A percentile compares a stretch with the other conserved stretches of the same genome.
phyloP scores from a whole-genome alignment of 768 basidiomycete species.

The Cantharellus cinnabarinus region DNA sequence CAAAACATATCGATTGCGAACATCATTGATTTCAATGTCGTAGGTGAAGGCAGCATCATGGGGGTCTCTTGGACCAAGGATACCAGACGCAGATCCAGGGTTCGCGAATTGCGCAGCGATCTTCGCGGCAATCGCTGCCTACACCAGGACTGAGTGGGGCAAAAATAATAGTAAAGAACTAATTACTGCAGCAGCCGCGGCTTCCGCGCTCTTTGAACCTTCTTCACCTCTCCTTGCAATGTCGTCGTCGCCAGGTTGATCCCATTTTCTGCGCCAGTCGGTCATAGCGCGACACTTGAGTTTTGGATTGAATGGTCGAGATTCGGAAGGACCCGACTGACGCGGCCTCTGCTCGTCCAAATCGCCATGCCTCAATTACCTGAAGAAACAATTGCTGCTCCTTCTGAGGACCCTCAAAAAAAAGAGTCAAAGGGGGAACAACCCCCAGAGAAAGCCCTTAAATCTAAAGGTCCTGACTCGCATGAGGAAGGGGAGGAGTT shows the following conservation, averaged over 20 bases:
- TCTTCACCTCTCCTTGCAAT: constrained; percentile 32
- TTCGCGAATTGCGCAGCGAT: constrained; percentile 73
- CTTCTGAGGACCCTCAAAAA: constrained; percentile 58
- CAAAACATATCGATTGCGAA: constrained; percentile 82
- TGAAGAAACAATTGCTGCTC: constrained; percentile 23
- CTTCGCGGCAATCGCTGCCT: constrained; percentile 78
- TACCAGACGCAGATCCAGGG: constrained; percentile 15
- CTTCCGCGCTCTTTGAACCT: constrained; percentile 36
- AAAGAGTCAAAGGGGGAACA: constrained; percentile 26
- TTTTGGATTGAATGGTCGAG: background rate
- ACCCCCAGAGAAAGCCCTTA: constrained; percentile 30
- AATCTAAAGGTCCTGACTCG: constrained; percentile 27
- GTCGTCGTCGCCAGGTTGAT: constrained; percentile 35
- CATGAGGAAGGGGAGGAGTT: constrained; percentile 42
- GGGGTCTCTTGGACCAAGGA: constrained; percentile 28
- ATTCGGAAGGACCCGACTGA: background rate
- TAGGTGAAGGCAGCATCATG: constrained; percentile 67
- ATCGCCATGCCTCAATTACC: constrained; percentile 5
- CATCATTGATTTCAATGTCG: constrained; percentile 94
- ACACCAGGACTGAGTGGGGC: background rate
- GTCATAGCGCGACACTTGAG: background rate
- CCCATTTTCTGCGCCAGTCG: constrained; percentile 55
- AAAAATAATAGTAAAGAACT: background rate
- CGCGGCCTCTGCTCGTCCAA: background rate
- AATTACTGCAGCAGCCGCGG: constrained; percentile 41